Evolutionary conservation across 1,284 basidiomycete genomes (phyloP).

Genomic region (Tremellales sp.): DNA sequence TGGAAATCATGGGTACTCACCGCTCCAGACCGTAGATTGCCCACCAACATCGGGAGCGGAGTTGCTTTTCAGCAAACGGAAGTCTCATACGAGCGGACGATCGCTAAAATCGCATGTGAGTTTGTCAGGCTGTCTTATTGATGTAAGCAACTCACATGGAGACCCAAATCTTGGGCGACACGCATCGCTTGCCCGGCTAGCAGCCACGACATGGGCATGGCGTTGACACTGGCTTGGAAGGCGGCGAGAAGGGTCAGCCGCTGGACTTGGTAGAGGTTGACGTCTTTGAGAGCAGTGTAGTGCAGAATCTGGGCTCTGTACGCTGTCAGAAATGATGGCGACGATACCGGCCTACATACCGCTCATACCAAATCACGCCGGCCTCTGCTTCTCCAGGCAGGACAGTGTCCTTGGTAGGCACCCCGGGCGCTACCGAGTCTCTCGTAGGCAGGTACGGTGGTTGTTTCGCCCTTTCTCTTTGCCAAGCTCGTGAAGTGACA

Average conservation of each 20-base stretch:
- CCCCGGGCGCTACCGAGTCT: too few relatives aligned
- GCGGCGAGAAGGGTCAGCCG: slow-evolving; percentile 80
- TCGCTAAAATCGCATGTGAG: slow-evolving; percentile 54
- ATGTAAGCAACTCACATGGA: slow-evolving; percentile 64
- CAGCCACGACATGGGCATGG: slow-evolving; percentile 85
- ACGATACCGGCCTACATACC: slow-evolving; percentile 19
- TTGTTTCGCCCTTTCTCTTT: slow-evolving; percentile 59
- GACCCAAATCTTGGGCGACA: slow-evolving; percentile 78
- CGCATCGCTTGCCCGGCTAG: slow-evolving; percentile 81
- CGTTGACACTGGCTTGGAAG: slow-evolving; percentile 83
- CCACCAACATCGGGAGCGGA: slow-evolving; percentile 85
- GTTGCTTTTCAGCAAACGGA: slow-evolving; percentile 74
- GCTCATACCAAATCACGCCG: slow-evolving; percentile 43
- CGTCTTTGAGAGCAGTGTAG: slow-evolving; percentile 76
- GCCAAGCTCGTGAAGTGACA: slow-evolving; percentile 57
- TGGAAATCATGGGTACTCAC: slow-evolving; percentile 9
- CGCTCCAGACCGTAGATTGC: slow-evolving; percentile 75
- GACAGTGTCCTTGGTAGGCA: slow-evolving; percentile 26
- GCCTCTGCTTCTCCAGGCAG: slow-evolving; percentile 44
- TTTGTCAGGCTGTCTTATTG: slow-evolving; percentile 3
- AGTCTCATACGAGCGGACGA: slow-evolving; percentile 69
- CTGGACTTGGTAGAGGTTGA: slow-evolving; percentile 76
- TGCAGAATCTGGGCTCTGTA: slow-evolving; percentile 75
- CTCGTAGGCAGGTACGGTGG: not conserved
- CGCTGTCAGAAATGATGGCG: slow-evolving; percentile 8